phyloP scores from a whole-genome alignment of 1,284 basidiomycete genomes.

The Ganoderma leucocontextum region DNA sequence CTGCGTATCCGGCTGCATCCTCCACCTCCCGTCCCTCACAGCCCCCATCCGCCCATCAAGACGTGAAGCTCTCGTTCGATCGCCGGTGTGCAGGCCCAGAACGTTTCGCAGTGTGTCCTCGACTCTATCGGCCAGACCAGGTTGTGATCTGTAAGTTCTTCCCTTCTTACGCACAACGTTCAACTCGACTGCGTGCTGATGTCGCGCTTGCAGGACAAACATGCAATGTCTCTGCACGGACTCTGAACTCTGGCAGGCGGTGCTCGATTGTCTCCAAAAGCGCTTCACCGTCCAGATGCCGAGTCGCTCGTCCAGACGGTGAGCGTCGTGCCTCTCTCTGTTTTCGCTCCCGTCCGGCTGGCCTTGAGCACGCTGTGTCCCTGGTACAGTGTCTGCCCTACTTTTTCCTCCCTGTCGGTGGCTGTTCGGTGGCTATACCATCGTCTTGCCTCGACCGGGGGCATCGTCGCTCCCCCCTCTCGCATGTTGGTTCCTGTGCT shows the following conservation, averaged over 20 bases:
- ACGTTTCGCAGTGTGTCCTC: conserved; percentile 1
- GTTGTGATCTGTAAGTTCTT: neutral
- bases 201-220: neutral
- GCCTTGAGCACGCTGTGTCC: too few relatives aligned
- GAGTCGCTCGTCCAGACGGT: conserved; percentile 11
- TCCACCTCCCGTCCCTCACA: neutral
- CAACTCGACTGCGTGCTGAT: too few relatives aligned
- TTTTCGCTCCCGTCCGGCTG: too few relatives aligned
- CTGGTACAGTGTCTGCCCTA: neutral
- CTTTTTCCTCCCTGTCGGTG: neutral
- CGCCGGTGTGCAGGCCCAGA: conserved; percentile 1
- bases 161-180: neutral
- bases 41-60: neutral
- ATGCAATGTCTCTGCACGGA: conserved; percentile 3
- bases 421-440: conserved; percentile 5
- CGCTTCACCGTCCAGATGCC: conserved; percentile 4
- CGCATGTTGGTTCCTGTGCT: neutral
- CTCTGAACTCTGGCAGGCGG: neutral
- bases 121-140: conserved; percentile 5
- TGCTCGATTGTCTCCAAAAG: neutral
- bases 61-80: neutral
- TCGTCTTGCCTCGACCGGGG: neutral
- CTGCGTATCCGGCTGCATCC: too few relatives aligned
- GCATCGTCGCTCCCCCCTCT: neutral
- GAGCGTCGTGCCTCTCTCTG: neutral